Conservation (phyloP, 2,329 filamentous ascomycete genomes). For the Monosporascus sp. region DNA sequence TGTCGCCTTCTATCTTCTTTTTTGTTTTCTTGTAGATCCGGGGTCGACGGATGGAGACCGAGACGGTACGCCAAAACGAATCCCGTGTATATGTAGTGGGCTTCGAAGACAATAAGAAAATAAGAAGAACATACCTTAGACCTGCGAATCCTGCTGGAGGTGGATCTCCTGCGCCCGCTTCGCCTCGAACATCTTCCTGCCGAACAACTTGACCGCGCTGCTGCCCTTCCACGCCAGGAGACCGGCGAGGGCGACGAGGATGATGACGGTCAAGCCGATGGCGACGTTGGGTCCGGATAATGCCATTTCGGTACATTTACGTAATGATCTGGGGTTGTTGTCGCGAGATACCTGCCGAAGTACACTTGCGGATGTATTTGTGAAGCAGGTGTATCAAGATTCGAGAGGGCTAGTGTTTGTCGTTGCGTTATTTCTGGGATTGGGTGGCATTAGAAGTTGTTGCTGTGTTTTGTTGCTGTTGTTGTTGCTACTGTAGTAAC, state of each 20-base stretch:
- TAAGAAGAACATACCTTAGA: constrained; percentile 6
- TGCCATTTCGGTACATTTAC: constrained; percentile 5
- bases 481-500: too few relatives aligned
- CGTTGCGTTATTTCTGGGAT: too few relatives aligned
- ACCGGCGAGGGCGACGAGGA: constrained; percentile 15
- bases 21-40: neutral
- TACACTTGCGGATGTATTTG: too few relatives aligned
- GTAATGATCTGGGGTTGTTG: neutral
- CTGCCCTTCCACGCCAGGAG: constrained; percentile 17
- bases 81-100: too few relatives aligned
- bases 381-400: too few relatives aligned
- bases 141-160: constrained; percentile 1
- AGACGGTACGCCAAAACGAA: too few relatives aligned
- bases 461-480: too few relatives aligned
- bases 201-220: constrained; percentile 17
- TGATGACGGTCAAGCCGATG: constrained; percentile 24
- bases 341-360: neutral
- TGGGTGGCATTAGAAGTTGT: too few relatives aligned
- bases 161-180: constrained; percentile 10
- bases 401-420: too few relatives aligned
- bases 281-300: constrained; percentile 12
- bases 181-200: constrained; percentile 15
- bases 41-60: too few relatives aligned
- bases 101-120: neutral
- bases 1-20: neutral